phyloP scores from a whole-genome alignment of 495 filamentous ascomycete genomes.

The Hyphodiscus hymeniophilus region DNA sequence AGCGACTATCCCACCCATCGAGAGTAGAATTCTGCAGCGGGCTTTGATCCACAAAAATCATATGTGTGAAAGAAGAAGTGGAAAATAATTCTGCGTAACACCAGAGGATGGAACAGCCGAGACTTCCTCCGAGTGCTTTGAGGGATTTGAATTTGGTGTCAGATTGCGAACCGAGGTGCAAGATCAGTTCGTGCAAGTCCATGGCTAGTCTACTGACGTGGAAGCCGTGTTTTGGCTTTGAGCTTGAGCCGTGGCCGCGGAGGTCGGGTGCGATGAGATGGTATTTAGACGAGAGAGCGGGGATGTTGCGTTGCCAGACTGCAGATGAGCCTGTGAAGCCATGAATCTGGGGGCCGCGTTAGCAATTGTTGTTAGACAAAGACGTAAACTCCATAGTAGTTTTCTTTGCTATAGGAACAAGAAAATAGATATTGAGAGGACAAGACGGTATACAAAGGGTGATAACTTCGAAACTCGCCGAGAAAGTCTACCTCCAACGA shows the following conservation, averaged over 20 bases:
- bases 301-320: conserved; percentile 35
- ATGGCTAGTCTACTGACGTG: conserved; percentile 37
- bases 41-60: conserved; percentile 39
- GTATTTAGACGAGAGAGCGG: conserved; percentile 11
- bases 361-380: no score
- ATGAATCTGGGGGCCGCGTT: conserved; percentile 26
- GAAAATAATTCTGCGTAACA: conserved; percentile 36
- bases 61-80: conserved; percentile 22
- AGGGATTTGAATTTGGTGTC: background rate
- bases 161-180: conserved; percentile 17
- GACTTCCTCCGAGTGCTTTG: conserved; percentile 33
- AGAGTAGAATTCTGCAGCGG: conserved; percentile 34
- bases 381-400: no score
- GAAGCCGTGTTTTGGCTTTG: conserved; percentile 28
- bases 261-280: conserved; percentile 34
- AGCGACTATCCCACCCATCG: conserved; percentile 22
- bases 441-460: no score
- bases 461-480: no score
- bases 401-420: no score
- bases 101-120: conserved; percentile 39
- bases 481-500: no score
- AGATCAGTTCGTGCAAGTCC: conserved; percentile 30
- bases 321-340: conserved; percentile 37
- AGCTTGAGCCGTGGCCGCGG: conserved; percentile 34
- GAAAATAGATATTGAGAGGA: no score